A percentile compares a stretch with the other conserved stretches of the same genome.
Conservation (phyloP, 495 filamentous ascomycete species). For the Penicillium herquei region DNA sequence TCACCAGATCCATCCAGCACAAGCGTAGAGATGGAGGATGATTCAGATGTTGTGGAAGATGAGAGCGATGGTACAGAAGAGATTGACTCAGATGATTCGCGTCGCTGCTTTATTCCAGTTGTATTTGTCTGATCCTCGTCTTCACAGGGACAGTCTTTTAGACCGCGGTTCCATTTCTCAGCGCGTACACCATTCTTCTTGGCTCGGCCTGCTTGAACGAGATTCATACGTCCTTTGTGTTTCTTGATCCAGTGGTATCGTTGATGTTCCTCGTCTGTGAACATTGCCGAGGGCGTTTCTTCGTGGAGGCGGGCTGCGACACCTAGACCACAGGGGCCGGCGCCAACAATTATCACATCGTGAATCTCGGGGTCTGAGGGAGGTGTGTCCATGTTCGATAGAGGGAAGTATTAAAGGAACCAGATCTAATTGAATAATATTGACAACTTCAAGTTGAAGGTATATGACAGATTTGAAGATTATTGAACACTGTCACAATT, state of each 20-base stretch:
- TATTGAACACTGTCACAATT: too few species aligned
- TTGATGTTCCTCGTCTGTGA: conserved; percentile 65
- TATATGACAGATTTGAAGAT: too few species aligned
- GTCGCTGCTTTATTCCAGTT: conserved; percentile 7
- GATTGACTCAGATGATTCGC: conserved; percentile 21
- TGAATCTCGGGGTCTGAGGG: conserved; percentile 31
- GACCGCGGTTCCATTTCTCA: conserved; percentile 28
- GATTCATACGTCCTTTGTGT: conserved; percentile 47
- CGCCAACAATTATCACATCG: conserved; percentile 62
- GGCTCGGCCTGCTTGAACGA: conserved; percentile 30
- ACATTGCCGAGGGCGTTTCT: conserved; percentile 60
- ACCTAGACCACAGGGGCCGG: conserved; percentile 61
- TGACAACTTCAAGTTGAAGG: too few species aligned
- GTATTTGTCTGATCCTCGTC: conserved; percentile 20
- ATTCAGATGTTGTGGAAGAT: conserved; percentile 21
- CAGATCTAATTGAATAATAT: too few species aligned
- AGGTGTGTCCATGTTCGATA: conserved; percentile 1
- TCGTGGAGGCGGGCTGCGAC: conserved; percentile 59
- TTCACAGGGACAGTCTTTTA: conserved; percentile 11
- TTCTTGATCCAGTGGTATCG: conserved; percentile 64
- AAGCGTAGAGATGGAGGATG: conserved; percentile 31
- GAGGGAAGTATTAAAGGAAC: not conserved
- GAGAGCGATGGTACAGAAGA: conserved; percentile 31
- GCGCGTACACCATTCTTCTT: conserved; percentile 32
- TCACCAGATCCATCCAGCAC: conserved; percentile 54